Conservation (phyloP, 257 asterid genomes). For the Fraxinus quadrangulata region DNA sequence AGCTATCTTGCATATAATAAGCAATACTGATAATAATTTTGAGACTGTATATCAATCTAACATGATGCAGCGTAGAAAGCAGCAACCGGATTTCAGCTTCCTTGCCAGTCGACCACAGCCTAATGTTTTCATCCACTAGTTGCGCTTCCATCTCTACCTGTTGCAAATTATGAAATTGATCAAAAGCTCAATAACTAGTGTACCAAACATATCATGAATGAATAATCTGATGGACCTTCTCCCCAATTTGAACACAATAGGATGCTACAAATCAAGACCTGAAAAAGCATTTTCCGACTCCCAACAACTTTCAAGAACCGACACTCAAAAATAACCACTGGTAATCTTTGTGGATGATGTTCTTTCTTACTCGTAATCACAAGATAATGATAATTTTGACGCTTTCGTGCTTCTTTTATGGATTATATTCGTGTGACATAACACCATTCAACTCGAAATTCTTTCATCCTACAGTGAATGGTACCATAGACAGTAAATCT, state of each 20-base stretch:
- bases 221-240: too few relatives aligned
- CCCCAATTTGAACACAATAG: too few relatives aligned
- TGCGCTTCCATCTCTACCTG: constrained; percentile 52
- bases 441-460: background rate
- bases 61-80: constrained; percentile 71
- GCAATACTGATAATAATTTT: background rate
- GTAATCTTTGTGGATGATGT: background rate
- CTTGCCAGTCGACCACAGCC: constrained; percentile 67
- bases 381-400: background rate
- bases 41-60: constrained; percentile 32
- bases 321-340: background rate
- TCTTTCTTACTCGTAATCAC: background rate
- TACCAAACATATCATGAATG: too few relatives aligned
- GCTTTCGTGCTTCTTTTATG: background rate
- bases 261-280: too few relatives aligned
- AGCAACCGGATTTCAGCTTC: constrained; percentile 68
- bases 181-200: background rate
- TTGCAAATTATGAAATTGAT: background rate
- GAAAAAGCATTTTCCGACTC: too few relatives aligned
- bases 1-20: background rate
- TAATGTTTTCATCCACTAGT: constrained; percentile 53
- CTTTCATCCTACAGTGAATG: background rate
- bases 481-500: background rate
- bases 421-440: background rate
- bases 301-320: background rate